These are phyloP conservation scores for Candida chilensis DNA, from an alignment of 805 yeast species.

Conservation along the genomic window DNA sequence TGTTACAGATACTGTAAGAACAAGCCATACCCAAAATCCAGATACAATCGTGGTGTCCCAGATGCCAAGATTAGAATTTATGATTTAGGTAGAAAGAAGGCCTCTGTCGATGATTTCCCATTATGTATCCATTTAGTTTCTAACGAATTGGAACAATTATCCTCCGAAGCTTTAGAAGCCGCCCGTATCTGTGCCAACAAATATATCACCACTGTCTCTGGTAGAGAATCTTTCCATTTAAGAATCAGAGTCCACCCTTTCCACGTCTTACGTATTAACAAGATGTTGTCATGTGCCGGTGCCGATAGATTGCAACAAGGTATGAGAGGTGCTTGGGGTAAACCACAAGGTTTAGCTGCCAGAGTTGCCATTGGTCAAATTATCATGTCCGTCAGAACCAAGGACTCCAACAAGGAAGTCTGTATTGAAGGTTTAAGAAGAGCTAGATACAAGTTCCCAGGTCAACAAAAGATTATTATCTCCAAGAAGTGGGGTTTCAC, in stretches of 20 bases:
- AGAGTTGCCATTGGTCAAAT: conserved; percentile 98
- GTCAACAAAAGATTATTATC: conserved; percentile 98
- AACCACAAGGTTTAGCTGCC: conserved; percentile 99
- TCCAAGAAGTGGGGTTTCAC: conserved; percentile 99
- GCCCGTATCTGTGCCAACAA: conserved; percentile 99
- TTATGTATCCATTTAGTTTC: conserved; percentile 98
- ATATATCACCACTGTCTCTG: conserved; percentile 95
- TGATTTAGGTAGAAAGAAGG: conserved; percentile 99
- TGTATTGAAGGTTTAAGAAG: conserved; percentile 99
- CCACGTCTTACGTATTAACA: conserved; percentile 99
- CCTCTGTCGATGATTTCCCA: conserved; percentile 98
- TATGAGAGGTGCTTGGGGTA: conserved; percentile 99
- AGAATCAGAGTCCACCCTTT: conserved; percentile 99
- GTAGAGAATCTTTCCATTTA: conserved; percentile 99
- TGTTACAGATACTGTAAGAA: conserved; percentile 99
- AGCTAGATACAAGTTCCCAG: conserved; percentile 99
- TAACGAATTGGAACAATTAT: conserved; percentile 98
- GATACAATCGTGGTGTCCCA: conserved; percentile 99
- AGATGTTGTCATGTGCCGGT: conserved; percentile 99
- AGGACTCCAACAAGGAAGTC: conserved; percentile 95
- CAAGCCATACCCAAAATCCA: conserved; percentile 99
- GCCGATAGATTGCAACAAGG: conserved; percentile 99
- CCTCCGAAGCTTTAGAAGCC: conserved; percentile 99
- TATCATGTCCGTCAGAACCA: conserved; percentile 96
- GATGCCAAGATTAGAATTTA: conserved; percentile 98